phyloP scores from a whole-genome alignment of 2,329 filamentous ascomycete genomes.

The Colletotrichum lini region DNA sequence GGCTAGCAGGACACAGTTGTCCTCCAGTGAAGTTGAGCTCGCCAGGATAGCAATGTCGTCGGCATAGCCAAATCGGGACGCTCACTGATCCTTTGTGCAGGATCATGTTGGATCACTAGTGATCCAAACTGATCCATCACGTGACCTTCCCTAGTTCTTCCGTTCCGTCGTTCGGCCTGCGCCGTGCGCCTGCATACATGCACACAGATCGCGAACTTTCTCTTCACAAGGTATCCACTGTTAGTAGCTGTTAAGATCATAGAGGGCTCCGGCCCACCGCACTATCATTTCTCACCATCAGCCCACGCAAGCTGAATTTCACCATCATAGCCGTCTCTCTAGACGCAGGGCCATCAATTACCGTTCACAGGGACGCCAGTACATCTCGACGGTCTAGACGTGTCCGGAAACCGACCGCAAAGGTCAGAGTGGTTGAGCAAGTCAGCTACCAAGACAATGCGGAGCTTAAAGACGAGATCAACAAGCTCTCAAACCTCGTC shows the following conservation, averaged over 20 bases:
- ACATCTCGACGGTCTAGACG: not conserved
- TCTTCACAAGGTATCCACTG: not conserved
- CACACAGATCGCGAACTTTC: too few relatives aligned
- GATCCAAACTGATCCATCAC: too few relatives aligned
- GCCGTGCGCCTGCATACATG: too few relatives aligned
- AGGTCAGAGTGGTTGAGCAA: slow-evolving; percentile 19
- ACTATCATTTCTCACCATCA: not conserved
- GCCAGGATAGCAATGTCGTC: too few relatives aligned
- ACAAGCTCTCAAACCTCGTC: not conserved
- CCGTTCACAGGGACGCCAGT: slow-evolving; percentile 3
- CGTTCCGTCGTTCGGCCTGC: too few relatives aligned
- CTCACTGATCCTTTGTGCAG: too few relatives aligned
- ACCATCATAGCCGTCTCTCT: not conserved
- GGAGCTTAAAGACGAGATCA: slow-evolving; percentile 1
- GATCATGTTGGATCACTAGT: too few relatives aligned
- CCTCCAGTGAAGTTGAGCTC: too few relatives aligned
- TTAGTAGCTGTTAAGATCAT: not conserved
- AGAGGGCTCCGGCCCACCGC: not conserved
- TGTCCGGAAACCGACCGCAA: slow-evolving; percentile 9
- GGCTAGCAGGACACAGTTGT: too few relatives aligned
- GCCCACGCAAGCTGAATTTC: not conserved
- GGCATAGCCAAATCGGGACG: too few relatives aligned
- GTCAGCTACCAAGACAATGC: slow-evolving; percentile 9
- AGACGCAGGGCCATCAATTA: not conserved
- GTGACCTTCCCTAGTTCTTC: too few relatives aligned